Conservation (phyloP, 2,329 filamentous ascomycete genomes). For the Colletotrichum eremochloae region DNA sequence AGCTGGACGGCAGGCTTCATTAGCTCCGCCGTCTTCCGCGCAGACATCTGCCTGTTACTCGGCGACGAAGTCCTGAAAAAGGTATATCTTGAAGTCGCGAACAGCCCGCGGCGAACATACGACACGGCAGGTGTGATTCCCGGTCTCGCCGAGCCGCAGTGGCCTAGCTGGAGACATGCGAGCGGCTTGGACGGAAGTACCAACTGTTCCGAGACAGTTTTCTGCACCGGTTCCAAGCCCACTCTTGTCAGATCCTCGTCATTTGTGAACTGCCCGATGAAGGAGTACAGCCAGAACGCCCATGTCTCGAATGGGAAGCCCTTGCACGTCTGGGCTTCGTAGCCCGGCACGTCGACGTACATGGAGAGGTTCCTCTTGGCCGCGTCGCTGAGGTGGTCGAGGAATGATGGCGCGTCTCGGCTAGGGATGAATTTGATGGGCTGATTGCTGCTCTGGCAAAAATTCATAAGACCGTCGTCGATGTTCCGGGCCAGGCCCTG, state of each 20-base stretch:
- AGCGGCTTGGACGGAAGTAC: conserved; percentile 56
- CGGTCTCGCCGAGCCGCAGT: conserved; percentile 49
- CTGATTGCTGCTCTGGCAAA: conserved; percentile 37
- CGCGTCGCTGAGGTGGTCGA: conserved; percentile 52
- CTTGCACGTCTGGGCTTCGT: conserved; percentile 51
- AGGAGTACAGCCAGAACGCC: conserved; percentile 58
- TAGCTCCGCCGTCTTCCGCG: conserved; percentile 30
- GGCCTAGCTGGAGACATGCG: conserved; percentile 55
- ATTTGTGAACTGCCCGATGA: conserved; percentile 54
- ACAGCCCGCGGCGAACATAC: conserved; percentile 53
- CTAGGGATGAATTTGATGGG: conserved; percentile 50
- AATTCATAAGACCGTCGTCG: conserved; percentile 51
- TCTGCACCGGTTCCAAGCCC: conserved; percentile 44
- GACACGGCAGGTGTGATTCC: conserved; percentile 53
- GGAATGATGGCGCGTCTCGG: conserved; percentile 49
- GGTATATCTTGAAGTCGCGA: conserved; percentile 51
- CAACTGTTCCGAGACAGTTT: conserved; percentile 53
- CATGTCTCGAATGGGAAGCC: conserved; percentile 54
- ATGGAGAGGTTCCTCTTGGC: conserved; percentile 49
- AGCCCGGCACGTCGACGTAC: conserved; percentile 50
- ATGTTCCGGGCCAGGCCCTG: conserved; percentile 50
- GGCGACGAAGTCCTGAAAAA: conserved; percentile 45
- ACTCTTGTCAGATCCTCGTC: conserved; percentile 51
- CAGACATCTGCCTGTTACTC: conserved; percentile 43
- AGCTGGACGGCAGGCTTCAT: conserved; percentile 39